Evolutionary conservation across 1,284 basidiomycete genomes (phyloP).

Genomic region (Ganoderma leucocontextum): DNA sequence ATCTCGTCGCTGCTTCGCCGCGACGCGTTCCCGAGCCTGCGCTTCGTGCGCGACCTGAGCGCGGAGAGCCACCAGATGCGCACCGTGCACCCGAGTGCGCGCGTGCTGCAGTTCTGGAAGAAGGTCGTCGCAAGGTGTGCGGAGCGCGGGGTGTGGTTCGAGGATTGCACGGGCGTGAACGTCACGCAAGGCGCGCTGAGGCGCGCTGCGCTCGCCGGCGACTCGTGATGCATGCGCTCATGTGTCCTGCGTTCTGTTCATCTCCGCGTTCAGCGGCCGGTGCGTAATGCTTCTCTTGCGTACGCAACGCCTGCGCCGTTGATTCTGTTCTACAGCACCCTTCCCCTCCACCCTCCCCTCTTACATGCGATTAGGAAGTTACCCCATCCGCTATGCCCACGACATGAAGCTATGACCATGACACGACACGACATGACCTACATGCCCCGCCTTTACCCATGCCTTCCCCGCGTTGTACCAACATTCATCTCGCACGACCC

Average conservation of each 20-base stretch:
- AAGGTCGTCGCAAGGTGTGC: slow-evolving; percentile 55
- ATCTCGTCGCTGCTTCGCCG: slow-evolving; percentile 62
- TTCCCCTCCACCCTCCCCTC: not conserved
- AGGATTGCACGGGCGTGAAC: slow-evolving; percentile 59
- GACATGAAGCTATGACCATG: slow-evolving; percentile 16
- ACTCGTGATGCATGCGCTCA: not conserved
- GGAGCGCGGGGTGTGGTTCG: slow-evolving; percentile 59
- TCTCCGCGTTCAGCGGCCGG: not conserved
- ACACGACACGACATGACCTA: slow-evolving; percentile 17
- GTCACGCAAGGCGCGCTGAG: slow-evolving; percentile 42
- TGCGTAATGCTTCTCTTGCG: slow-evolving; percentile 8
- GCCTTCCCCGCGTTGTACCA: not conserved
- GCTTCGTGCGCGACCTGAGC: slow-evolving; percentile 68
- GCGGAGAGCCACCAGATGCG: slow-evolving; percentile 44
- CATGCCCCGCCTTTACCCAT: slow-evolving; percentile 5
- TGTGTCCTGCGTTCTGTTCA: not conserved
- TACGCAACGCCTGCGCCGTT: slow-evolving; percentile 3
- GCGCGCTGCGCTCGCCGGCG: slow-evolving; percentile 32
- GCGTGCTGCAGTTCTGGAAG: slow-evolving; percentile 59
- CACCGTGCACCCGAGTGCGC: slow-evolving; percentile 37
- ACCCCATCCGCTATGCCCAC: slow-evolving; percentile 26
- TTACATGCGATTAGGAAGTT: not conserved
- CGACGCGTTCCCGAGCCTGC: slow-evolving; percentile 68
- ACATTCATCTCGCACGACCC: not conserved
- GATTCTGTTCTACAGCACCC: not conserved